A percentile compares a stretch with the other conserved stretches of the same genome.
phyloP scores from a whole-genome alignment of 164 flowering plant species.

The Vitis vinifera region DNA sequence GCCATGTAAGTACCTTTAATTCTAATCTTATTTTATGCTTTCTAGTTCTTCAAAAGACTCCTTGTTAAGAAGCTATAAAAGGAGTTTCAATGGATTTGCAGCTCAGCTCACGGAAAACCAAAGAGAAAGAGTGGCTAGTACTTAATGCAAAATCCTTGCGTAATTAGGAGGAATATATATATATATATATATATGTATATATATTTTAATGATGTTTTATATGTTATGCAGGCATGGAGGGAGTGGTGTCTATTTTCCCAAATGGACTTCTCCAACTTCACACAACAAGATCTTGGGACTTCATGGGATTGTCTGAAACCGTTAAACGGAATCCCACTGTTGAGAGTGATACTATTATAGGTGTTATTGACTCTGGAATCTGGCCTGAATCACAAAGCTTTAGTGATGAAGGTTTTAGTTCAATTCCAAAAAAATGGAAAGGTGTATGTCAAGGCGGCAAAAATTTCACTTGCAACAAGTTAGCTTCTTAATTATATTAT shows the following conservation, averaged over 20 bases:
- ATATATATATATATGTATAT: too few species aligned
- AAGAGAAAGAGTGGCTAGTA: constrained; percentile 15
- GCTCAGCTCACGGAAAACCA: constrained; percentile 26
- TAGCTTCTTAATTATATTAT: too few species aligned
- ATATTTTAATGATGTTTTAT: not conserved
- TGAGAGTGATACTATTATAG: constrained; percentile 36
- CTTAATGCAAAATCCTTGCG: not conserved
- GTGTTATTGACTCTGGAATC: constrained; percentile 30
- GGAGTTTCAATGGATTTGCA: constrained; percentile 37
- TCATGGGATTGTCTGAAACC: constrained; percentile 25
- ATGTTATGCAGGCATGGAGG: constrained; percentile 26
- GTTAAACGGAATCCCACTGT: not conserved
- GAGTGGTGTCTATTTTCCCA: constrained; percentile 40
- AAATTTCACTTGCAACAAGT: constrained; percentile 41
- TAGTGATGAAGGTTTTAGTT: constrained; percentile 24
- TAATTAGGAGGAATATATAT: too few species aligned
- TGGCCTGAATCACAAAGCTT: constrained; percentile 36
- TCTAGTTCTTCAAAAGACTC: not conserved
- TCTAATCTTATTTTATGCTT: not conserved
- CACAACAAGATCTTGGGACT: constrained; percentile 54
- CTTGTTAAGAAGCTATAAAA: constrained; percentile 18
- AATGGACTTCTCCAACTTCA: constrained; percentile 13
- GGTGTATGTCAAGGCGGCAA: constrained; percentile 28
- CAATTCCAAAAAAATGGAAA: constrained; percentile 34
- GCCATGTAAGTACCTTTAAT: not conserved